These are phyloP conservation scores for Bothriochloa decipiens DNA, from an alignment of 176 grass and related monocot species.

Conservation along the genomic window DNA sequence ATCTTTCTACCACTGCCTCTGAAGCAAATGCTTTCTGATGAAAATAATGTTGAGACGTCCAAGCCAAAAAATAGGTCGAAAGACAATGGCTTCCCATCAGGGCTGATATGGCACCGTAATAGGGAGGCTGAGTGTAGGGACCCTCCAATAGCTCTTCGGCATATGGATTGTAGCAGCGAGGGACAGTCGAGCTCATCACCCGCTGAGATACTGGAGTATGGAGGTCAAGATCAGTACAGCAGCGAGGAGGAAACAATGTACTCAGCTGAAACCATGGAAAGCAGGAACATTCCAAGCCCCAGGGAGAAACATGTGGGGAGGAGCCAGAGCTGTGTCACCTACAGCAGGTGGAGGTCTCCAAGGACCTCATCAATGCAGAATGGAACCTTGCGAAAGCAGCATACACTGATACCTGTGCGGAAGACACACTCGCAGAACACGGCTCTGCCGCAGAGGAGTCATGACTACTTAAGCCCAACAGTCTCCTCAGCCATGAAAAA, in stretches of 20 bases:
- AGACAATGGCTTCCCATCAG: conserved; percentile 52
- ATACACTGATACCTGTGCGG: conserved; percentile 54
- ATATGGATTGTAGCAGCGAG: conserved; percentile 57
- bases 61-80: conserved; percentile 54
- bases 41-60: conserved; percentile 55
- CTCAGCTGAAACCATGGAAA: conserved; percentile 99
- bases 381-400: conserved; percentile 65
- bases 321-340: conserved; percentile 85
- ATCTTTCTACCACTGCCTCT: conserved; percentile 84
- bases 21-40: conserved; percentile 86
- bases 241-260: conserved; percentile 96
- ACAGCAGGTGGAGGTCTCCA: conserved; percentile 75
- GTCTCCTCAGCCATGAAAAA: conserved; percentile 95
- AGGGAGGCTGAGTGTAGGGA: conserved; percentile 46
- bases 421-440: conserved; percentile 69
- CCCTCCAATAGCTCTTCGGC: conserved; percentile 33
- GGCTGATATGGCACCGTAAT: conserved; percentile 55
- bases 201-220: conserved; percentile 43
- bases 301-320: conserved; percentile 77
- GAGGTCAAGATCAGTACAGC: conserved; percentile 52
- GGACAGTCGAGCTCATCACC: conserved; percentile 75
- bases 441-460: conserved; percentile 56
- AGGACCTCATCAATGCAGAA: conserved; percentile 46
- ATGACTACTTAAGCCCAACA: conserved; percentile 83
- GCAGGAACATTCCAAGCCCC: conserved; percentile 73